phyloP scores from a whole-genome alignment of 345 rosid genomes.

The Nephelium lappaceum region DNA sequence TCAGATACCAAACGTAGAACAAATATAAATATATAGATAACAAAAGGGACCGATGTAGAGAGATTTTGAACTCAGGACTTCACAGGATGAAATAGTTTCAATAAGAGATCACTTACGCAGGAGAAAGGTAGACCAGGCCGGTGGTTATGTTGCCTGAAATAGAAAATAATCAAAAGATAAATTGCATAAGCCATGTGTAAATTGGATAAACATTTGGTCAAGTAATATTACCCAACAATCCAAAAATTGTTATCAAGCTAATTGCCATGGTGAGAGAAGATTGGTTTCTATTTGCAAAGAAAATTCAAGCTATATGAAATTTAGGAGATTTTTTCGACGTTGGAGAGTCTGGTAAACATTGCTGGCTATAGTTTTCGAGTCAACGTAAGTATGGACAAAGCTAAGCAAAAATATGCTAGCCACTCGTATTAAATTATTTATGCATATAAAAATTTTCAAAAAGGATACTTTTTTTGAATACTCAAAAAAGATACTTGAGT shows the following conservation, averaged over 20 bases:
- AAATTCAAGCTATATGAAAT: background rate
- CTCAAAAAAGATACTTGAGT: no score
- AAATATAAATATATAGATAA: no score
- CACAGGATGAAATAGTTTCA: no score
- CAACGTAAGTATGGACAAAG: no score
- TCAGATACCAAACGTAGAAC: background rate
- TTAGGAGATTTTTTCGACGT: no score
- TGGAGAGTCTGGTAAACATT: no score
- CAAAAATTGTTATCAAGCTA: constrained; percentile 31
- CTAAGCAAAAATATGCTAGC: no score
- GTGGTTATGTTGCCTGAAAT: constrained; percentile 75
- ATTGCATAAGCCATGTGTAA: background rate
- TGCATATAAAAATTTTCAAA: no score
- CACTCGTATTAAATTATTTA: no score
- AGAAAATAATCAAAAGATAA: background rate
- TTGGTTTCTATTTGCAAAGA: background rate
- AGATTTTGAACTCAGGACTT: background rate
- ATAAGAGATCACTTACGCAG: constrained; percentile 47
- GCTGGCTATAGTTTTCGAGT: no score
- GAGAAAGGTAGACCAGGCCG: constrained; percentile 71
- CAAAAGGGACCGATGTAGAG: background rate
- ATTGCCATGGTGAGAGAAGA: constrained; percentile 25
- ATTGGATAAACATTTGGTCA: background rate
- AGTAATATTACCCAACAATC: constrained; percentile 40
- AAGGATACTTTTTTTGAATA: no score